Percentiles rank a stretch among this genome's conserved stretches.
Conservation (phyloP, 352 stramenopile genomes). For the Chrysophaeum taylorii region DNA sequence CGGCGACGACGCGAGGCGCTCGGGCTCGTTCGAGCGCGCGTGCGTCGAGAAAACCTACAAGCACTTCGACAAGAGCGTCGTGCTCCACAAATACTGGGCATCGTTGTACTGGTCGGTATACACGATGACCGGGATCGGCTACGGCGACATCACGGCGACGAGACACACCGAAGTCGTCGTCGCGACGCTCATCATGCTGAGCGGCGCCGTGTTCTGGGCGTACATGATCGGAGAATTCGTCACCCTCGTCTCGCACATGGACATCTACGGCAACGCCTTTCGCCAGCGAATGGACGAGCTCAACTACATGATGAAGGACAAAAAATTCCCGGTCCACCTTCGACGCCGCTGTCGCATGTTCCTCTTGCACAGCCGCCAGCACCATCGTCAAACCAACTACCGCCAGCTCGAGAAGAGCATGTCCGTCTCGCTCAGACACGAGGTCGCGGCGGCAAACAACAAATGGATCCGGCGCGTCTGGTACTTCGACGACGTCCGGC, state of each 20-base stretch:
- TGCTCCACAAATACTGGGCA: not conserved
- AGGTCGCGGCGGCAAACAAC: constrained; percentile 16
- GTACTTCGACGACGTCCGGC: constrained; percentile 11
- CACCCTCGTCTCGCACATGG: constrained; percentile 14
- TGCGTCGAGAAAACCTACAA: not conserved
- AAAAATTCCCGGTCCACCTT: constrained; percentile 8
- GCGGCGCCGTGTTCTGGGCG: constrained; percentile 15
- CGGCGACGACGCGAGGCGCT: not conserved
- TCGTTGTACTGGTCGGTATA: constrained; percentile 9
- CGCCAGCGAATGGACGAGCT: constrained; percentile 19
- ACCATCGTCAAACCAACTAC: constrained; percentile 14
- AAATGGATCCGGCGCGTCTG: constrained; percentile 16
- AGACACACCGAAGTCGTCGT: constrained; percentile 3
- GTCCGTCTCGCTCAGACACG: constrained; percentile 9
- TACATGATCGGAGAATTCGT: constrained; percentile 19
- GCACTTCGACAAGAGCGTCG: not conserved
- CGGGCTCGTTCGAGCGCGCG: not conserved
- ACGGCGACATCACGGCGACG: constrained; percentile 15
- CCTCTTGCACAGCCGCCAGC: constrained; percentile 15
- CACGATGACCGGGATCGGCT: constrained; percentile 18
- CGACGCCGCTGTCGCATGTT: constrained; percentile 9
- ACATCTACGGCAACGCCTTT: constrained; percentile 18
- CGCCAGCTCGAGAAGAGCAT: constrained; percentile 16
- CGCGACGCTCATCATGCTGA: constrained; percentile 11
- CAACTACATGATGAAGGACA: constrained; percentile 16